phyloP scores from a whole-genome alignment of 2,329 filamentous ascomycete genomes.

The Dothistroma septosporum region DNA sequence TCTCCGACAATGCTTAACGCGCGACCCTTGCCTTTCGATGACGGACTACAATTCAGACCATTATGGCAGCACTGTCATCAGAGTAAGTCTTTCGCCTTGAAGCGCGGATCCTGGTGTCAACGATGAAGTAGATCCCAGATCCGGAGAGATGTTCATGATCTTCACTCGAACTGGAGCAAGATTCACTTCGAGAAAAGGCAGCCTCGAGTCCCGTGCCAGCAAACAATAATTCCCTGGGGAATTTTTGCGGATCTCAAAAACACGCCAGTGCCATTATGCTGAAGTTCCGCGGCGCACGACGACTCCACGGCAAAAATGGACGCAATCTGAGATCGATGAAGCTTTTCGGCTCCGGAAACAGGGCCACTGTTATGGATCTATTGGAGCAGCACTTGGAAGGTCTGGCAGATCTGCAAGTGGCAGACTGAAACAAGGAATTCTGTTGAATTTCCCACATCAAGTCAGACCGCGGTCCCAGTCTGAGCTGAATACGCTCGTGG shows the following conservation, averaged over 20 bases:
- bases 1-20: neutral
- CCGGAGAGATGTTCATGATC: neutral
- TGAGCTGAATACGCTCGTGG: neutral
- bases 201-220: neutral
- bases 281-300: neutral
- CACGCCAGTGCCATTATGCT: neutral
- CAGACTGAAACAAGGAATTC: neutral
- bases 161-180: neutral
- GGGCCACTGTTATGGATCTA: neutral
- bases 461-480: neutral
- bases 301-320: neutral
- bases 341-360: neutral
- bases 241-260: neutral
- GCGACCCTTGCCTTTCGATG: too few species aligned
- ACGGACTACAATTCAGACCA: too few species aligned
- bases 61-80: too few species aligned
- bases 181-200: neutral
- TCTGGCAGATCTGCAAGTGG: neutral
- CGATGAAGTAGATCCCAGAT: neutral
- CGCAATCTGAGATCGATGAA: neutral
- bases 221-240: neutral
- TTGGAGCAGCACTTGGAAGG: neutral
- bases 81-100: too few species aligned
- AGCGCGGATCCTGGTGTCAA: neutral
- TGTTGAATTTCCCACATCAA: neutral